phyloP scores from a whole-genome alignment of 1,284 basidiomycete species.

The Rhodotorula sp. region DNA sequence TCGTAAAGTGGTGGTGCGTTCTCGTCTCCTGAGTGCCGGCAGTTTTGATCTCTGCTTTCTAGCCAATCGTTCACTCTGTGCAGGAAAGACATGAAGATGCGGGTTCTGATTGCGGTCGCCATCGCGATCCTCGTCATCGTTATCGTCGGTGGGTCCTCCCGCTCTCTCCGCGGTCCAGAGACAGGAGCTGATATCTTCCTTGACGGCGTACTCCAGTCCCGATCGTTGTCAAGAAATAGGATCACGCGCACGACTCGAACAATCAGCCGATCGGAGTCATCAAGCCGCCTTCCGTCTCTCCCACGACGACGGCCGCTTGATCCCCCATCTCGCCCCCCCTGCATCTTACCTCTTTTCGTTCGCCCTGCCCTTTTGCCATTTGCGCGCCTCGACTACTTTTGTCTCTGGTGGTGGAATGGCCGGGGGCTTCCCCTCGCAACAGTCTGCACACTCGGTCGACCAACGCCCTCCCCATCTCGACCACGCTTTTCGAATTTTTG shows the following conservation, averaged over 20 bases:
- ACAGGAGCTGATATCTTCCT: neutral
- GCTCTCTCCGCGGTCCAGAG: no score
- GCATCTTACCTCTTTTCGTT: neutral
- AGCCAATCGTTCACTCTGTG: no score
- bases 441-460: no score
- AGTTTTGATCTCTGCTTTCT: constrained; percentile 5
- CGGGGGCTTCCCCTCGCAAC: no score
- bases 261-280: constrained; percentile 28
- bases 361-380: neutral
- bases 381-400: neutral
- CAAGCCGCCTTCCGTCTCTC: constrained; percentile 1
- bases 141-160: constrained; percentile 62
- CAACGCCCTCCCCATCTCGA: neutral
- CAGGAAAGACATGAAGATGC: constrained; percentile 98
- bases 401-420: no score
- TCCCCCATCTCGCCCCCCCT: neutral
- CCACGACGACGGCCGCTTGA: neutral
- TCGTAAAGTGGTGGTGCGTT: constrained; percentile 36
- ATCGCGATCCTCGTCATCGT: constrained; percentile 85
- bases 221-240: constrained; percentile 46
- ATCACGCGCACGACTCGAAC: constrained; percentile 43
- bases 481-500: neutral
- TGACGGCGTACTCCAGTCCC: constrained; percentile 33
- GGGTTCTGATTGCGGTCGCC: constrained; percentile 81
- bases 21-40: constrained; percentile 1